Evolutionary conservation across 441 rosid genomes (phyloP), one percentile per base, ranked within the genome.

Genomic region (Gossypium gossypioides): DNA sequence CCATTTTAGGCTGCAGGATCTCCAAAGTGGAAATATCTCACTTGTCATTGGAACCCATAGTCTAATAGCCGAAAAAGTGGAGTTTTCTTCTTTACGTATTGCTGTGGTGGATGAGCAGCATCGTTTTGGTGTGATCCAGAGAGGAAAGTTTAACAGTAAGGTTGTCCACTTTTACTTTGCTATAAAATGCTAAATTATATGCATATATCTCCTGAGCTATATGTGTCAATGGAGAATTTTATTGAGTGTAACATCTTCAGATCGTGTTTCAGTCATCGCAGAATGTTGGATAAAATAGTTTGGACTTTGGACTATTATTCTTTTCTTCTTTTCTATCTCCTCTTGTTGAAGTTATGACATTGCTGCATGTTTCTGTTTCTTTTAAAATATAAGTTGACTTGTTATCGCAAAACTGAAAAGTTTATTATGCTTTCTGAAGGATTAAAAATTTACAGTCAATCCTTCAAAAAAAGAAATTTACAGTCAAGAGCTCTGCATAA

Each of bases 21-120:
- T 95, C 79, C 96, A 85, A 85, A 76, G 77, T 73, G 99, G 97
- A 81, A 89, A 84, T 68, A 84, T 89, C 77, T 88, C 95, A 46
- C 75, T 95, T 84, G 88, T 91, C 76, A 91, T 92, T 86, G 99
- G 97, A 78, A 92, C 99, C 70, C 97, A 91, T 80, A 87, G 95
- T 83, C 82, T 95, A 69, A 95, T 95, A 72, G 91, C 97, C 40
- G 96, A 95, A 75, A 86, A 80, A 56, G 80, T 91, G 77, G 99
- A 92, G 77, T 95, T 87, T 83, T 82, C 88, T 68, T 84, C 91
- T 72, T 77, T 91, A 79, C 90, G 99, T 22, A 90, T 95, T 69
- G 87, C 98, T 54, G 91, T 95, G 73, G 98, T 95, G 68, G 99
- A 95, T 79, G 98, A 92, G 86, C 96, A 92, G 69, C 99, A 95